Conservation (phyloP, 2,329 filamentous ascomycete species). For the Alternaria sp. region DNA sequence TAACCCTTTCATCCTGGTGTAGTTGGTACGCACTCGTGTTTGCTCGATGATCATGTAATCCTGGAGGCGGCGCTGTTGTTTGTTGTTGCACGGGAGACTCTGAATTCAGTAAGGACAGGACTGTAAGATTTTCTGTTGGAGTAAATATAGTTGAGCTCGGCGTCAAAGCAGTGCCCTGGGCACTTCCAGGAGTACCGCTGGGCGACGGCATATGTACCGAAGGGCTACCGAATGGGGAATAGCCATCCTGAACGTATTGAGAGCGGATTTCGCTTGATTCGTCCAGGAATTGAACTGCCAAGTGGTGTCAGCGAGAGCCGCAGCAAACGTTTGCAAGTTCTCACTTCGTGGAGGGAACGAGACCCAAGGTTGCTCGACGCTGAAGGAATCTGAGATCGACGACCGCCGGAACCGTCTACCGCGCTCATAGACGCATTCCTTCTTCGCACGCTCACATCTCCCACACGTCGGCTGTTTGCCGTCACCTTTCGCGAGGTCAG, state of each 20-base stretch:
- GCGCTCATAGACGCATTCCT: slow-evolving; percentile 48
- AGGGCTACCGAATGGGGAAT: slow-evolving; percentile 26
- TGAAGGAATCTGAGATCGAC: slow-evolving; percentile 45
- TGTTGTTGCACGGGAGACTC: slow-evolving; percentile 41
- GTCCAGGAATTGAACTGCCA: slow-evolving; percentile 49
- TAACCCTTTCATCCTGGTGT: slow-evolving; percentile 15
- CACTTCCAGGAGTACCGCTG: slow-evolving; percentile 24
- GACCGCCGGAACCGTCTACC: slow-evolving; percentile 49
- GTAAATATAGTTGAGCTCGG: slow-evolving; percentile 31
- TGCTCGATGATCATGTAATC: slow-evolving; percentile 27
- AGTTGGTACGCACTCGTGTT: slow-evolving; percentile 20
- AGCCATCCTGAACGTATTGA: slow-evolving; percentile 39
- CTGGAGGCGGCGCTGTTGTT: slow-evolving; percentile 22
- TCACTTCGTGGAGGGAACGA: slow-evolving; percentile 48
- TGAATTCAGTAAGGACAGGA: slow-evolving; percentile 46
- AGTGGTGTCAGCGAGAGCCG: slow-evolving; percentile 20
- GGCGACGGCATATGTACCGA: slow-evolving; percentile 18
- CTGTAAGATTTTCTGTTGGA: slow-evolving; percentile 45
- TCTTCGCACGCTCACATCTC: slow-evolving; percentile 45
- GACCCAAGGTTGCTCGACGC: slow-evolving; percentile 47
- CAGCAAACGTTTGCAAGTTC: not conserved
- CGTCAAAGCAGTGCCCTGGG: slow-evolving; percentile 26
- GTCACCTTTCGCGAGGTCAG: slow-evolving; percentile 40
- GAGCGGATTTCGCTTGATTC: slow-evolving; percentile 47
- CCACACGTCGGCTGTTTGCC: slow-evolving; percentile 47